phyloP scores from a whole-genome alignment of 176 grass and related monocot species.

The Ensete glaucum region DNA sequence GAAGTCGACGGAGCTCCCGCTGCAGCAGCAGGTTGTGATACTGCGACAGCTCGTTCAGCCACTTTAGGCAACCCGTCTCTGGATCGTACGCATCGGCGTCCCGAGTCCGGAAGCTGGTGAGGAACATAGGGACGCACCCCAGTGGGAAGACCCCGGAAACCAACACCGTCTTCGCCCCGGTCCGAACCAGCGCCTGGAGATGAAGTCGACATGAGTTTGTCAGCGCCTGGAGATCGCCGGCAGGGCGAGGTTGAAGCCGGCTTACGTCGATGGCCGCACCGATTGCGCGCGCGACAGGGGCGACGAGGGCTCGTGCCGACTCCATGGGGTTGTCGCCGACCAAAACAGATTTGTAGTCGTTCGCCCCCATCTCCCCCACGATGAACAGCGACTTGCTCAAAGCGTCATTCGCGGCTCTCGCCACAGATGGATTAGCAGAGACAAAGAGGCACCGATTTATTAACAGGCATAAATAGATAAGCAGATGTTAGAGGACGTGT shows the following conservation, averaged over 20 bases:
- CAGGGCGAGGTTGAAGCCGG: not conserved
- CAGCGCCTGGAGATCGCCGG: not conserved
- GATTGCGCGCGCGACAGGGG: not conserved
- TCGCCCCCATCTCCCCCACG: constrained; percentile 5
- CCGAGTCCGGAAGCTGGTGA: constrained; percentile 12
- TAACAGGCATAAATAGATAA: not conserved
- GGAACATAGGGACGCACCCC: constrained; percentile 18
- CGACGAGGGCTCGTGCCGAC: not conserved
- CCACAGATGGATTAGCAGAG: not conserved
- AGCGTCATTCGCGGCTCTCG: not conserved
- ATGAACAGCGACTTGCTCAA: not conserved
- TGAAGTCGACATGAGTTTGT: not conserved
- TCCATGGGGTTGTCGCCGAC: not conserved
- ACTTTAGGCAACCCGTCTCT: constrained; percentile 21
- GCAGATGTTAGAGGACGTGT: too few species aligned
- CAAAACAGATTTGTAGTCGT: not conserved
- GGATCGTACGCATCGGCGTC: constrained; percentile 13
- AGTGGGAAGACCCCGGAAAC: constrained; percentile 22
- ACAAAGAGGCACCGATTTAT: too few species aligned
- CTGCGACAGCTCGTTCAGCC: constrained; percentile 22
- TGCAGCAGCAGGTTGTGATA: constrained; percentile 17
- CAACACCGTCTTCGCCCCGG: not conserved
- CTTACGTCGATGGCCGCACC: not conserved
- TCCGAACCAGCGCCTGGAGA: not conserved
- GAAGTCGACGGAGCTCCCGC: constrained; percentile 9